These are phyloP conservation scores for Ilex paraguariensis DNA, from an alignment of 305 asterid genomes.

Conservation along the genomic window DNA sequence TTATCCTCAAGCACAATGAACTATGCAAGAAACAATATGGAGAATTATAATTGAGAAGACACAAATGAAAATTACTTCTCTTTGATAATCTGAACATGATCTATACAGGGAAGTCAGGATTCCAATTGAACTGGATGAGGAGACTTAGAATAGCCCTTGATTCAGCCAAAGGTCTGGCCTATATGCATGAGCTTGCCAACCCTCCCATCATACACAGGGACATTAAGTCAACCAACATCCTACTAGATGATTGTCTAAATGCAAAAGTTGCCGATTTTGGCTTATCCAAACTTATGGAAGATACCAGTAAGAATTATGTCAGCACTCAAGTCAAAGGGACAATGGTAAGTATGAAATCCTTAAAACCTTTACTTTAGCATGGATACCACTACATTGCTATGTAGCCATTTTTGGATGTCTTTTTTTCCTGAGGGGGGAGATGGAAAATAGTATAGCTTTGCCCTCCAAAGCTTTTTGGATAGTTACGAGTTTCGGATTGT, in stretches of 20 bases:
- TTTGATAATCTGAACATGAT: neutral
- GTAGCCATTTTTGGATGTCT: neutral
- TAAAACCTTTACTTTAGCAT: neutral
- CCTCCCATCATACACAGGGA: slow-evolving; percentile 95
- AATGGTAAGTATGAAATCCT: slow-evolving; percentile 41
- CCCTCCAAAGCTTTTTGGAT: too few relatives aligned
- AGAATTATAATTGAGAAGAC: too few relatives aligned
- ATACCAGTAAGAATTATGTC: slow-evolving; percentile 64
- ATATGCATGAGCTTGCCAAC: slow-evolving; percentile 77
- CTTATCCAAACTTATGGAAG: slow-evolving; percentile 74
- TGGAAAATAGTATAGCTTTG: too few relatives aligned
- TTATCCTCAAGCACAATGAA: too few relatives aligned
- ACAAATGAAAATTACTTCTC: too few relatives aligned
- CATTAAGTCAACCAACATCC: slow-evolving; percentile 73
- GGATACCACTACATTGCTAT: neutral
- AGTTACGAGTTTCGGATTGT: too few relatives aligned
- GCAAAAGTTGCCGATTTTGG: slow-evolving; percentile 96
- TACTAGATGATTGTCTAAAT: slow-evolving; percentile 51
- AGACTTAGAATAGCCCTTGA: slow-evolving; percentile 68
- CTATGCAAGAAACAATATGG: too few relatives aligned
- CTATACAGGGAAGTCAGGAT: slow-evolving; percentile 53
- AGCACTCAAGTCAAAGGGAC: slow-evolving; percentile 95
- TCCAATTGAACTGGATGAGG: slow-evolving; percentile 54
- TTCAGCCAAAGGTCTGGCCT: slow-evolving; percentile 78
- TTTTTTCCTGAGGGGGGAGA: neutral